Evolutionary conservation across 1,139 yeast genomes (phyloP).

Genomic region (Sugiyamaella grinbergsii): DNA sequence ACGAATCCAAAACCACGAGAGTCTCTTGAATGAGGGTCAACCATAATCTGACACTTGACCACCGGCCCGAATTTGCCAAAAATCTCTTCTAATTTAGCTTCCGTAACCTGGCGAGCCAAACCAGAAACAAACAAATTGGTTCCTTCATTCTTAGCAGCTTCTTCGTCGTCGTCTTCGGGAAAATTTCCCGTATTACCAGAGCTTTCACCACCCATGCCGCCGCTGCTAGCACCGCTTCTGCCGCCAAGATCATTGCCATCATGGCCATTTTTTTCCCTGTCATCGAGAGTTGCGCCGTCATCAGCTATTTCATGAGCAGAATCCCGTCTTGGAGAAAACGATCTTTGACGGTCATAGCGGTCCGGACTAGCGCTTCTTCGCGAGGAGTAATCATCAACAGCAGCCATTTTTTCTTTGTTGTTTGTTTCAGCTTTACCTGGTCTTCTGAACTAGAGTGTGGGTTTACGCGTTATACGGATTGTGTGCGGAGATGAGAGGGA

Average conservation of each 20-base stretch:
- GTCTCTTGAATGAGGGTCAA: conserved; percentile 45
- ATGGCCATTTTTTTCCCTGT: conserved; percentile 5
- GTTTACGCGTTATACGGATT: too few relatives aligned
- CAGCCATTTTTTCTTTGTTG: conserved; percentile 12
- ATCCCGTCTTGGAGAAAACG: conserved; percentile 19
- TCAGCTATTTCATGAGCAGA: conserved; percentile 2
- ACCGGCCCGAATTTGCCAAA: conserved; percentile 43
- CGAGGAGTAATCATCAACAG: conserved; percentile 14
- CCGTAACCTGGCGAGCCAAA: conserved; percentile 40
- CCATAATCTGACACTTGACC: conserved; percentile 43
- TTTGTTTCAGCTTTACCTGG: too few relatives aligned
- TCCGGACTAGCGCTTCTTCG: conserved; percentile 20
- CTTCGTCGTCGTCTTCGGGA: conserved; percentile 31
- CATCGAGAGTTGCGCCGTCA: conserved; percentile 1
- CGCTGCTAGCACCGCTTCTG: neutral
- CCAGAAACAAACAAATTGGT: conserved; percentile 47
- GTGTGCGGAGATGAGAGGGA: conserved; percentile 1
- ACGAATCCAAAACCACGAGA: conserved; percentile 48
- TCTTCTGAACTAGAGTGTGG: too few relatives aligned
- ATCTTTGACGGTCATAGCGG: conserved; percentile 17
- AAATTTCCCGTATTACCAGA: neutral
- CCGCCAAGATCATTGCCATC: conserved; percentile 4
- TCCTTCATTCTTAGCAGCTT: conserved; percentile 41
- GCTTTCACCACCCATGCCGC: conserved; percentile 1
- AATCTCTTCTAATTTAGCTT: conserved; percentile 40